Percentiles rank a stretch among this genome's conserved stretches.
Evolutionary conservation across 2,329 filamentous ascomycete genomes (phyloP).

Genomic region (Neophaeococcomyces mojaviensis): DNA sequence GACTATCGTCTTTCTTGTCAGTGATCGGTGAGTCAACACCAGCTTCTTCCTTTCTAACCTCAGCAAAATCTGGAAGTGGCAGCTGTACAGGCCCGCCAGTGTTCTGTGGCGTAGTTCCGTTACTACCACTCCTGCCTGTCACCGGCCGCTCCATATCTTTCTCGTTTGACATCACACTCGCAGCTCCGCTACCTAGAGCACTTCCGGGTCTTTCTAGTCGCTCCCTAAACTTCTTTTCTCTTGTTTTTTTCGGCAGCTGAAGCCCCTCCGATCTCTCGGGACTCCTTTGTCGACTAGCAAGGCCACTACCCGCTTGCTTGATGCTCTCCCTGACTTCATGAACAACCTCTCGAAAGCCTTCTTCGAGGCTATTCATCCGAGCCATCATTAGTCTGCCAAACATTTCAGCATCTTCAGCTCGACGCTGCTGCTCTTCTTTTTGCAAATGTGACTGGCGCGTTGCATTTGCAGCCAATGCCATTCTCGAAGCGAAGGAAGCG

Average conservation of each 20-base stretch:
- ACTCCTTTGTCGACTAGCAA: conserved; percentile 4
- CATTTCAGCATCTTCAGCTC: conserved; percentile 52
- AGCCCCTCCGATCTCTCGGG: conserved; percentile 22
- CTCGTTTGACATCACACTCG: conserved; percentile 4
- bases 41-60: background rate
- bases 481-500: conserved; percentile 72
- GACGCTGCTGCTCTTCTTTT: conserved; percentile 28
- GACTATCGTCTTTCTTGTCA: background rate
- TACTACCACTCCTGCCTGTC: conserved; percentile 6
- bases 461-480: conserved; percentile 63
- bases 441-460: conserved; percentile 37
- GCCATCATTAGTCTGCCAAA: conserved; percentile 73
- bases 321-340: conserved; percentile 64
- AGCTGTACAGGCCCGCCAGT: background rate
- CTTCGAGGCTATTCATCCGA: conserved; percentile 86
- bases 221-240: conserved; percentile 15
- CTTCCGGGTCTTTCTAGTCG: background rate
- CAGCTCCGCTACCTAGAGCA: background rate
- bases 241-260: conserved; percentile 24
- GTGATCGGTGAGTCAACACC: background rate
- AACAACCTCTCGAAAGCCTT: conserved; percentile 81
- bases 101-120: background rate
- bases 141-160: conserved; percentile 11
- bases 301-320: conserved; percentile 4
- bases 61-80: too few relatives aligned